Evolutionary conservation across 495 filamentous ascomycete species (phyloP).

Genomic region (Cenococcum geophilum): DNA sequence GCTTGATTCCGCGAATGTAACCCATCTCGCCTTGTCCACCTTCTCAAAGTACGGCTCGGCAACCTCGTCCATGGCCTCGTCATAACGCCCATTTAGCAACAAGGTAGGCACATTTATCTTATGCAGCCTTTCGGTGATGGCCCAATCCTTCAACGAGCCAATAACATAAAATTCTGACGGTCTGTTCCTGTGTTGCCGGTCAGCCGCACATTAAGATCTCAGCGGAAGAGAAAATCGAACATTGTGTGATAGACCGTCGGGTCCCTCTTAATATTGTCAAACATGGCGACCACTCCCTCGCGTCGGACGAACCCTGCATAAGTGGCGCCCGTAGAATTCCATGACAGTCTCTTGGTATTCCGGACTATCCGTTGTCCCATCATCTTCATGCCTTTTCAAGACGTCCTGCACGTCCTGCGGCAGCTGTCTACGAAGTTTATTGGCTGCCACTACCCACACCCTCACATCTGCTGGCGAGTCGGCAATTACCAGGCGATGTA

Average conservation of each 20-base stretch:
- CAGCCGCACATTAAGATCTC: slow-evolving; percentile 12
- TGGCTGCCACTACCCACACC: slow-evolving; percentile 31
- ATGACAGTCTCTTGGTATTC: slow-evolving; percentile 44
- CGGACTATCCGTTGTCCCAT: slow-evolving; percentile 38
- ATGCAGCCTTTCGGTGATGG: slow-evolving; percentile 31
- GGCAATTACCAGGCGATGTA: slow-evolving; percentile 42
- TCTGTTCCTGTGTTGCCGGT: slow-evolving; percentile 38
- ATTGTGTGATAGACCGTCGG: slow-evolving; percentile 45
- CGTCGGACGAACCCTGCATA: slow-evolving; percentile 40
- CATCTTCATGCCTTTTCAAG: slow-evolving; percentile 38
- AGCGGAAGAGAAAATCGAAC: slow-evolving; percentile 15
- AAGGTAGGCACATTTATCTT: slow-evolving; percentile 42
- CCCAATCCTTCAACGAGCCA: slow-evolving; percentile 45
- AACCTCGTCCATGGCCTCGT: slow-evolving; percentile 45
- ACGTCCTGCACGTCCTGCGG: slow-evolving; percentile 43
- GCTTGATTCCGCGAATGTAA: slow-evolving; percentile 41
- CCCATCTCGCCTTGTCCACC: slow-evolving; percentile 45
- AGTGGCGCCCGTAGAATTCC: slow-evolving; percentile 41
- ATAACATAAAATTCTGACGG: slow-evolving; percentile 45
- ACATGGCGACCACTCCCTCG: slow-evolving; percentile 33
- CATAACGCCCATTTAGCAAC: slow-evolving; percentile 47
- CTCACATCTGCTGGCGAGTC: slow-evolving; percentile 39
- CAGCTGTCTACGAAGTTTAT: slow-evolving; percentile 35
- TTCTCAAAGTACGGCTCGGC: slow-evolving; percentile 44
- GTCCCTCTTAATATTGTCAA: slow-evolving; percentile 42